phyloP scores from a whole-genome alignment of 257 asterid genomes.

The Solanum commersonii region DNA sequence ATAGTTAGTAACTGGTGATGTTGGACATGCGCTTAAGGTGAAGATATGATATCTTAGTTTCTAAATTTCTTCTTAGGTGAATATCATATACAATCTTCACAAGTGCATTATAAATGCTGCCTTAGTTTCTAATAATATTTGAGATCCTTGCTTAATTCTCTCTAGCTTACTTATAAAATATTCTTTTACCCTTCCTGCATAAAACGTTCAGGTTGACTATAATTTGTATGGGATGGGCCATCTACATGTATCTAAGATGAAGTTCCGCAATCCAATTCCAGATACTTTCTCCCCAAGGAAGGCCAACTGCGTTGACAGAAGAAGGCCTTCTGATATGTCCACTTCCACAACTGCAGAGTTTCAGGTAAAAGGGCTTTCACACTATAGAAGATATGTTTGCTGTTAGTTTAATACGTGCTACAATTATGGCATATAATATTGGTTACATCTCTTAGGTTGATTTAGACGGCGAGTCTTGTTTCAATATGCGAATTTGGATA shows the following conservation, averaged over 20 bases:
- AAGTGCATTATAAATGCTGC: neutral
- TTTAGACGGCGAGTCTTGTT: conserved; percentile 24
- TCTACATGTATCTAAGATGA: conserved; percentile 69
- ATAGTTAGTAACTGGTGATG: neutral
- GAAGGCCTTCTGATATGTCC: conserved; percentile 20
- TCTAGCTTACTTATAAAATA: neutral
- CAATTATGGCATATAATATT: conserved; percentile 5
- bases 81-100: neutral
- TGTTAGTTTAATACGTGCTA: conserved; percentile 4
- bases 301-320: conserved; percentile 16
- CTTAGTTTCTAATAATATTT: neutral
- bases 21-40: neutral
- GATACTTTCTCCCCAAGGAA: conserved; percentile 36
- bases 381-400: neutral
- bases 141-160: neutral
- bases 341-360: conserved; percentile 17
- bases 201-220: conserved; percentile 67
- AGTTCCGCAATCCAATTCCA: conserved; percentile 86
- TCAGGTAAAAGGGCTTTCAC: conserved; percentile 27
- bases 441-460: conserved; percentile 46
- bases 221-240: conserved; percentile 95
- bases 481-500: conserved; percentile 47
- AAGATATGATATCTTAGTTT: neutral
- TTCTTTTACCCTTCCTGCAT: neutral
- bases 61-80: neutral